Base-by-base conservation (phyloP, 148 eudicot species). In the Amaranthus cruentus region DNA sequence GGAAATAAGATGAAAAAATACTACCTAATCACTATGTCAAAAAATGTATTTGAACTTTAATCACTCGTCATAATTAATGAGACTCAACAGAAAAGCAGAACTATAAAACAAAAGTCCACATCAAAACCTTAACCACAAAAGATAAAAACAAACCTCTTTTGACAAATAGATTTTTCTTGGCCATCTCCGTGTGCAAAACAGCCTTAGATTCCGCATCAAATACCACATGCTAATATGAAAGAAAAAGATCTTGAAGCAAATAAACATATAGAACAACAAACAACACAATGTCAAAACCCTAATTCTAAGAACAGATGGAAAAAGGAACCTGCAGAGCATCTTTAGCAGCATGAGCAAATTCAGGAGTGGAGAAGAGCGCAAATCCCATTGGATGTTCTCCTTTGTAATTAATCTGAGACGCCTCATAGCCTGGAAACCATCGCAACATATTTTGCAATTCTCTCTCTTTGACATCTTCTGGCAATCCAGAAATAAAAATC, bases 341-440 rank as follows among this genome's bases (percentile, higher is more conserved):
- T 77, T 83, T 90, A n/a, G 98, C 97, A 63, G 89, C 91, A 49
- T 91, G 78, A 62, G 97, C 98, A 53, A 75, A 84, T 55, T 88
- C 97, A 12, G 90, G 83, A 53, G 88, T 76, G 12, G 96, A 66
- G 67, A 91, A 94, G 6, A 94, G 89, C 15, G 96, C 96, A 65
- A 94, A 94, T 2, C 97, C 98, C 96, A 94, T 83, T 0, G 98
- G 98, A 75, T 83, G 87, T 63, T 91, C 93, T 2, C 91, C 97
- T 75, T 94, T 94, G 76, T 77, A 87, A 72, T 94, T 94, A 68
- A 94, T 89, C 82, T 94, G 98, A 2, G 98, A 94, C n/a, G 98
- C 98, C 81, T 91, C 98, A 55, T 94, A 94, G 5, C 98, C 98
- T 0, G 98, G 98, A 2, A 94, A 78, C 98, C 98, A 94, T 55